Conservation (phyloP, 306 rosid species). For the Acmispon strigosus region DNA sequence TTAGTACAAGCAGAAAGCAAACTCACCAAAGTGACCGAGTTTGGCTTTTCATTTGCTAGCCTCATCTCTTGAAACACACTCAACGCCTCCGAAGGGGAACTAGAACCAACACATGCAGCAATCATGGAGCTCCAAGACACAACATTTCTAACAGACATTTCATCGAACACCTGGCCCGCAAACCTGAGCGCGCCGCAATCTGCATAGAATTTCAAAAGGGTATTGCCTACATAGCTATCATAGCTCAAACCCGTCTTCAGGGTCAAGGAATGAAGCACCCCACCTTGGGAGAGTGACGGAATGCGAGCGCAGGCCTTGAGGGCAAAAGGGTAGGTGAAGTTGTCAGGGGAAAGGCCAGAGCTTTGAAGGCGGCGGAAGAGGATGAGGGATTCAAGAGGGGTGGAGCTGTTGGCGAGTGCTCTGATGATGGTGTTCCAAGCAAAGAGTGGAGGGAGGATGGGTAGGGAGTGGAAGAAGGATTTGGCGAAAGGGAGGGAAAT, state of each 20-base stretch:
- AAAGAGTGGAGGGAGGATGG: conserved; percentile 43
- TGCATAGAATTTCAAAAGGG: conserved; percentile 39
- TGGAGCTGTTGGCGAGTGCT: conserved; percentile 30
- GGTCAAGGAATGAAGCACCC: conserved; percentile 33
- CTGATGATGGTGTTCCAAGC: conserved; percentile 41
- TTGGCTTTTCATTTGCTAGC: conserved; percentile 25
- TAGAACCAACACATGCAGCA: conserved; percentile 34
- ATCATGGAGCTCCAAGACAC: conserved; percentile 63
- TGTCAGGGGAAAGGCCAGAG: conserved; percentile 27
- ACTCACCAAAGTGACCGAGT: conserved; percentile 47
- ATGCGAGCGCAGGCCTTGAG: conserved; percentile 43
- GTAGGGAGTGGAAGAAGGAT: conserved; percentile 27
- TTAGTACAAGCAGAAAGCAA: conserved; percentile 50
- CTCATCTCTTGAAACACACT: conserved; percentile 34
- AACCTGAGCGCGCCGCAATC: conserved; percentile 16
- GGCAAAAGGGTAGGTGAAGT: conserved; percentile 50
- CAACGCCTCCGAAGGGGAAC: conserved; percentile 28
- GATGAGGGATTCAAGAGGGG: conserved; percentile 24
- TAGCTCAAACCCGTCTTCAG: conserved; percentile 31
- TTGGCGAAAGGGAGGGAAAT: conserved; percentile 29
- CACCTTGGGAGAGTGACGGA: conserved; percentile 23
- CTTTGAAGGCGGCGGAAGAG: conserved; percentile 32
- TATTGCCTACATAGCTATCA: conserved; percentile 30
- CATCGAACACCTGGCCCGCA: conserved; percentile 46
- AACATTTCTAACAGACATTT: conserved; percentile 46